Base-by-base conservation (phyloP, 768 basidiomycete species). In the Chlorophyllum brunneum region DNA sequence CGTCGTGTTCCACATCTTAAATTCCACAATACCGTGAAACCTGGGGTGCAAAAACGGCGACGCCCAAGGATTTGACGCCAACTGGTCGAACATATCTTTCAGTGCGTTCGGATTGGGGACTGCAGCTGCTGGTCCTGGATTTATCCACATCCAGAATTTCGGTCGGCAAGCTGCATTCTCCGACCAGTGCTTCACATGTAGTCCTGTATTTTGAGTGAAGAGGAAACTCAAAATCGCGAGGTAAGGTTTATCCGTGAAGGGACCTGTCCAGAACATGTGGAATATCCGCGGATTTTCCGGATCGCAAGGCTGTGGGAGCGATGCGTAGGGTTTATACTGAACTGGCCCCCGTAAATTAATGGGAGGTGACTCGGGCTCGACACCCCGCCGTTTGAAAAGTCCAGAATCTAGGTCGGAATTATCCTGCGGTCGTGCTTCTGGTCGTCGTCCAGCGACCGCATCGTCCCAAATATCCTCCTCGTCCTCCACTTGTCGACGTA, bases 261-360 rank as follows among this genome's bases (percentile, higher is more conserved):
- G 86, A 0, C 97, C 95, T 1, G 95, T 91, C 95, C 97, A 98
- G 75, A 97, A 99, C 86, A 98, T 97, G 69, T 99, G 97, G 76
- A 95, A 98, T 27, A 98, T 70, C 30, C 89, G 82, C 5, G 93
- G 88, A 60, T 87, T 83, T 58, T 91, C 86, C 0, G 85, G 78
- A 62, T 97, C 92, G 68, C 97, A 99, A 1, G 84, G 76, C 1
- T 71, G 65, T 2, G 78, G 65, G 34, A 82, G 75, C 48, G 78
- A 77, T 18, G 82, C 75, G 58, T 81, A 79, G 0, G 85, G 77
- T 34, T 71, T 70, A 61, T 88, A 81, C 27, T 72, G 67, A 11
- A 78, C 65, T 4, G 82, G 74, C 5, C 74, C 65, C 30, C 79
- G 75, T 18, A 85, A 70, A n/a, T 61, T 48, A 23, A 78, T 68